Evolutionary conservation across 768 basidiomycete genomes (phyloP).

Genomic region (Pleurotus platypus): DNA sequence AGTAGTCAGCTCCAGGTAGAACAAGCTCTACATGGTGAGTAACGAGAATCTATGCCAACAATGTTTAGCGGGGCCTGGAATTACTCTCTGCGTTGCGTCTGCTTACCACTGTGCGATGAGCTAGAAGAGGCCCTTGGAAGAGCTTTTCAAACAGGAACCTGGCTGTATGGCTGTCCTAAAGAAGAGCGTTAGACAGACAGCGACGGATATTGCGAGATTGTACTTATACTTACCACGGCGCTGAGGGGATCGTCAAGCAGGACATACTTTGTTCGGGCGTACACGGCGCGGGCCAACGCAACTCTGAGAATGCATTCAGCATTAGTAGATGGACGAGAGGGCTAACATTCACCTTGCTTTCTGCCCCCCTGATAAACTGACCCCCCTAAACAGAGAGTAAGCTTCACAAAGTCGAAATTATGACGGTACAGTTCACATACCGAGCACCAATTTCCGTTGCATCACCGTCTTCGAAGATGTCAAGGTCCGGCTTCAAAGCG

Average conservation of each 20-base stretch:
- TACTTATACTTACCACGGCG: slow-evolving; percentile 57
- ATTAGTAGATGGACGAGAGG: not conserved
- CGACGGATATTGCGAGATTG: not conserved
- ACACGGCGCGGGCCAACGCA: slow-evolving; percentile 80
- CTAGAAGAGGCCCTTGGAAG: slow-evolving; percentile 62
- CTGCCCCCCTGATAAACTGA: slow-evolving; percentile 78
- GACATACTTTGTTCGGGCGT: slow-evolving; percentile 64
- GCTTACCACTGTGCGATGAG: slow-evolving; percentile 61
- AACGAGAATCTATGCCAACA: slow-evolving; percentile 50
- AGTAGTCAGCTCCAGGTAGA: slow-evolving; percentile 66
- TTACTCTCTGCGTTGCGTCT: not conserved
- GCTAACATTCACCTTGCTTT: slow-evolving; percentile 56
- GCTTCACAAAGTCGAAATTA: slow-evolving; percentile 1
- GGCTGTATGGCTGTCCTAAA: slow-evolving; percentile 66
- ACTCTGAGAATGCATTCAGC: slow-evolving; percentile 41
- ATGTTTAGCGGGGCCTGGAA: not conserved
- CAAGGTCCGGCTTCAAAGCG: slow-evolving; percentile 76
- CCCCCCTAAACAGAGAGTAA: slow-evolving; percentile 40
- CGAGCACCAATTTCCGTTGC: slow-evolving; percentile 78
- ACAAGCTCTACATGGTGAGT: slow-evolving; percentile 86
- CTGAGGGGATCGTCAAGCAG: slow-evolving; percentile 82
- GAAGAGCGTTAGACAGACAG: not conserved
- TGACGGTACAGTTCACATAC: slow-evolving; percentile 21
- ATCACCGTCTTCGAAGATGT: slow-evolving; percentile 85
- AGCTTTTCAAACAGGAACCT: slow-evolving; percentile 61